These are phyloP conservation scores for Candida silvicultrix DNA, from an alignment of 805 yeast species.

Conservation along the genomic window DNA sequence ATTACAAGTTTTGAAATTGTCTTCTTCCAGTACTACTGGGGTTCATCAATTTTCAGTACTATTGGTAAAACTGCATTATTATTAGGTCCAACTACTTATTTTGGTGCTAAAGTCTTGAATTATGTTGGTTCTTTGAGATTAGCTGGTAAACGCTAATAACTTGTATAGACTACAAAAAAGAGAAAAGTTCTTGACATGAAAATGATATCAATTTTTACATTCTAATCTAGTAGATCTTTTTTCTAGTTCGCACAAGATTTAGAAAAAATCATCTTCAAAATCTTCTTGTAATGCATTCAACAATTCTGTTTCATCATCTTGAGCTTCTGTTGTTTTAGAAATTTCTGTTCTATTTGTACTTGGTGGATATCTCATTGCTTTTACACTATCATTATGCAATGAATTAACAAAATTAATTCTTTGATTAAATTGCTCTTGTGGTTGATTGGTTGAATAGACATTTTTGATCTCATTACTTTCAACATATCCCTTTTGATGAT, in stretches of 20 bases:
- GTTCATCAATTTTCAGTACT: conserved; percentile 18
- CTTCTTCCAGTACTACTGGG: conserved; percentile 21
- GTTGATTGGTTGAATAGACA: conserved; percentile 80
- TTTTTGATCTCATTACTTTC: conserved; percentile 83
- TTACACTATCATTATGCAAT: conserved; percentile 85
- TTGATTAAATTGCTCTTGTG: conserved; percentile 84
- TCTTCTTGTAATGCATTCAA: conserved; percentile 21
- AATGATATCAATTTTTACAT: no score
- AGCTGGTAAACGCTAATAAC: conserved; percentile 20
- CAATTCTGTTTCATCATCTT: conserved; percentile 21
- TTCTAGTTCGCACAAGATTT: background rate
- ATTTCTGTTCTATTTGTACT: conserved; percentile 20
- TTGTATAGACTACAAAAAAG: background rate
- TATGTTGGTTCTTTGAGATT: conserved; percentile 21
- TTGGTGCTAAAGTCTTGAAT: conserved; percentile 22
- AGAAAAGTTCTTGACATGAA: background rate
- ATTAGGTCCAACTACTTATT: conserved; percentile 21
- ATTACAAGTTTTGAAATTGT: conserved; percentile 17
- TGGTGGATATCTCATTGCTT: conserved; percentile 88
- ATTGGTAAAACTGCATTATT: conserved; percentile 12
- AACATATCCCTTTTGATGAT: conserved; percentile 88
- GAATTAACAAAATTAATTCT: conserved; percentile 90
- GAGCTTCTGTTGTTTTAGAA: conserved; percentile 5
- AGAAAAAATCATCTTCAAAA: conserved; percentile 21
- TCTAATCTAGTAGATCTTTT: no score